A percentile compares a stretch with the other conserved stretches of the same genome.
Conservation (phyloP, 2,329 filamentous ascomycete species). For the Dothideomycetidae sp. region DNA sequence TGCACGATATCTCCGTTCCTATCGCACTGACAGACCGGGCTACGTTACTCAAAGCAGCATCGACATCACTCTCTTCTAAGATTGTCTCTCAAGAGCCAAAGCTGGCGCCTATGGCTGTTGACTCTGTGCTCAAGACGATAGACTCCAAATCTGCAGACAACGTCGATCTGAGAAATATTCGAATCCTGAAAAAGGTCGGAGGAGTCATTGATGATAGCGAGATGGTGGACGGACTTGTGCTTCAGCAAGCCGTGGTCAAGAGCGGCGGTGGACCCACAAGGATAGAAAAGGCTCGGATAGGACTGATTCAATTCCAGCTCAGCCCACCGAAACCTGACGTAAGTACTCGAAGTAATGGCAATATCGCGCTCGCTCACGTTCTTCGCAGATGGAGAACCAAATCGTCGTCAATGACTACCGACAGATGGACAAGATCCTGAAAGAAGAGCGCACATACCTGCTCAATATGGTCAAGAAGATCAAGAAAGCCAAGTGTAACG, state of each 20-base stretch:
- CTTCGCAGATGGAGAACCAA: constrained; percentile 90
- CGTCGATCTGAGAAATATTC: constrained; percentile 89
- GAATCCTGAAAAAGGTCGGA: constrained; percentile 93
- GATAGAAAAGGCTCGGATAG: constrained; percentile 96
- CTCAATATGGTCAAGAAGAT: constrained; percentile 99
- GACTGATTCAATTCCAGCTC: constrained; percentile 95
- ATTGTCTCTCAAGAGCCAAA: constrained; percentile 97
- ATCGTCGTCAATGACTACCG: constrained; percentile 98
- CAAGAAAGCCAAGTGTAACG: constrained; percentile 99
- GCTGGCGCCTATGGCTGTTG: constrained; percentile 94
- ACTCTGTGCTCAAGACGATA: constrained; percentile 89
- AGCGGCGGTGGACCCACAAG: constrained; percentile 76
- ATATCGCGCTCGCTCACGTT: too few species aligned
- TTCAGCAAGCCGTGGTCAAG: constrained; percentile 89
- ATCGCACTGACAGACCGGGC: constrained; percentile 78
- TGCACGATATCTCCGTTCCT: constrained; percentile 91
- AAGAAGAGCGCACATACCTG: constrained; percentile 95
- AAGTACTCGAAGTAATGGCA: too few species aligned
- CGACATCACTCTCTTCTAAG: constrained; percentile 94
- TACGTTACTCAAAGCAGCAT: constrained; percentile 87
- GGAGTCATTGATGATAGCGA: constrained; percentile 98
- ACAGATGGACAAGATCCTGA: constrained; percentile 99
- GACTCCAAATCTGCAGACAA: constrained; percentile 92
- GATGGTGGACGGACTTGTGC: constrained; percentile 84
- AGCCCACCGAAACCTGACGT: constrained; percentile 95